Conservation (phyloP, 2,329 filamentous ascomycete species). For the Neofusicoccum parvum region DNA sequence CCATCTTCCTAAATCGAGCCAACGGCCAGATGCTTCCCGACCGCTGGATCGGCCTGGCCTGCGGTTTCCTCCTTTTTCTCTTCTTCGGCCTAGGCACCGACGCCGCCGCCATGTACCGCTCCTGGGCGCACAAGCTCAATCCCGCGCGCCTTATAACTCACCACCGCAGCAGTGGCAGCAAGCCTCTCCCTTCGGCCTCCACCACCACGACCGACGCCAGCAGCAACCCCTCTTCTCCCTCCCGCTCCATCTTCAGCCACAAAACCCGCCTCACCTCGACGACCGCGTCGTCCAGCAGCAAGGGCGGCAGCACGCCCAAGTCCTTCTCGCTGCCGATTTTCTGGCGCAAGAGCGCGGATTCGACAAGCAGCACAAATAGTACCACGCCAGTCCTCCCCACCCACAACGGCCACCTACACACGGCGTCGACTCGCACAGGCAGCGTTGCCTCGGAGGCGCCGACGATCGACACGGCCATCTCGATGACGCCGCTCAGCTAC, state of each 20-base stretch:
- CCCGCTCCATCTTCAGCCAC: conserved; percentile 1
- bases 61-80: conserved; percentile 60
- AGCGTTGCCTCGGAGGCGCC: neutral
- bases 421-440: neutral
- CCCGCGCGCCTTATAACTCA: conserved; percentile 26
- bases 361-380: neutral
- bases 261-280: conserved; percentile 1
- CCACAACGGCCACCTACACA: neutral
- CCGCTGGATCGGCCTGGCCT: conserved; percentile 59
- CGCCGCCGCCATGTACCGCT: conserved; percentile 58
- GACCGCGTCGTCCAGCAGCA: neutral
- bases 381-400: neutral
- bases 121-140: conserved; percentile 46
- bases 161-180: neutral
- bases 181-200: neutral
- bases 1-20: conserved; percentile 19
- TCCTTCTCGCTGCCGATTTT: neutral
- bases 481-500: conserved; percentile 6
- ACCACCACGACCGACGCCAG: neutral
- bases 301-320: neutral
- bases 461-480: conserved; percentile 1
- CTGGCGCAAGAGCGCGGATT: neutral
- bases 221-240: neutral
- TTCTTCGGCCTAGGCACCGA: conserved; percentile 68
- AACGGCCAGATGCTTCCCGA: conserved; percentile 53